Evolutionary conservation across 2,329 filamentous ascomycete genomes (phyloP), one percentile per base, ranked within the genome.

Genomic region (Calonectria ilicicola): DNA sequence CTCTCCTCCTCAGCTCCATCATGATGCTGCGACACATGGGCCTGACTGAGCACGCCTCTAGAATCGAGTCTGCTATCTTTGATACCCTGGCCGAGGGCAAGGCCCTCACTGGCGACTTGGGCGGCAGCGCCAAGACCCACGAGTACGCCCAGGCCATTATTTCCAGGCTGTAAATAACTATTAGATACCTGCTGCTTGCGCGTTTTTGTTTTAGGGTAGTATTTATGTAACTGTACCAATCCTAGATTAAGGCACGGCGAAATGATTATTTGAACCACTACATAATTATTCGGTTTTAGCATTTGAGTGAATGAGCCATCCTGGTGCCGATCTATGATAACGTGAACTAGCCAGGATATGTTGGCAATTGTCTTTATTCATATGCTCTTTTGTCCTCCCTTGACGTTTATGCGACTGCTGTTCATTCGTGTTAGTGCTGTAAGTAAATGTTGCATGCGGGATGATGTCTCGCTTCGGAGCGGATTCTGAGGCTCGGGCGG

Each of bases 21-120:
- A 98, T 99, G 97, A 98, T 99, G 97, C 88, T 99, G 90, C 93
- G 97, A 86, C 97, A 99, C 89, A 98, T 99, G 96, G 93, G 94
- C 82, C 90, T 99, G 77, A 92, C 88, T 85, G 90, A 95, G 76
- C 92, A 98, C 85, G 97, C 97, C 79, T 85, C 89, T 85, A 93
- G 92, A 85, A 98, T 99, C 83, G 95, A 98, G 90, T 94, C 91
- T 86, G 97, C 97, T 78, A 97, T 96, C 83, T 98, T 99, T 86
- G 94, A 94, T 85, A 98, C 96, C 74, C 91, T 99, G 78, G 93
- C 95, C 73, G 96, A 99, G 90, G 97, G 97, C 88, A 98, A 98
- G 93, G 89, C 92, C 75, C 92, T 99, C 85, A 99, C 97, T 40
- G 96, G 97, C 82, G 97, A 99, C 86, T 89, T 99, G 81, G 97